A percentile compares a stretch with the other conserved stretches of the same genome.
Evolutionary conservation across 2,329 filamentous ascomycete genomes (phyloP).

Genomic region (Claviceps quebecensis): DNA sequence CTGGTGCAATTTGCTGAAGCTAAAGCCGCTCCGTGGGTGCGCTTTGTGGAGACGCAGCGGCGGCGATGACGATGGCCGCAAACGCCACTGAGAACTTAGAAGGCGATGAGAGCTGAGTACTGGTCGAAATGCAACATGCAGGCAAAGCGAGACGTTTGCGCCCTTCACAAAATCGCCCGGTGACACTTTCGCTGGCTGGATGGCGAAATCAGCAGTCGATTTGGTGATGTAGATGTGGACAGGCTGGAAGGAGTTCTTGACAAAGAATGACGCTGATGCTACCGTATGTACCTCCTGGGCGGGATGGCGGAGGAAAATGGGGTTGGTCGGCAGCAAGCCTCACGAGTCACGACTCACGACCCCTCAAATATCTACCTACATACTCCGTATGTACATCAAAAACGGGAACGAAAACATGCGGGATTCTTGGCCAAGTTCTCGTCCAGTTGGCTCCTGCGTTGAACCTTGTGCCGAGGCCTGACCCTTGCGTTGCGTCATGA

Average conservation of each 20-base stretch:
- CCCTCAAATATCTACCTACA: too few relatives aligned
- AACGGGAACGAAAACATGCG: constrained; percentile 1
- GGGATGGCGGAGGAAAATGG: background rate
- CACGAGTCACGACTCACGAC: background rate
- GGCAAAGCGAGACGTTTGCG: background rate
- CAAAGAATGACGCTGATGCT: background rate
- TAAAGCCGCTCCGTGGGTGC: background rate
- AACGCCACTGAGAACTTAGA: constrained; percentile 1
- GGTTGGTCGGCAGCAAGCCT: background rate
- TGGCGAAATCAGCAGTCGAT: background rate
- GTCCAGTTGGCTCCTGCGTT: background rate
- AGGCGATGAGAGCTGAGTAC: background rate
- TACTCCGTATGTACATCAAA: background rate
- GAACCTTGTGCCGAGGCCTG: constrained; percentile 1
- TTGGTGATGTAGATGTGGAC: background rate
- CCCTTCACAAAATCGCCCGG: background rate
- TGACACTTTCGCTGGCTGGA: background rate
- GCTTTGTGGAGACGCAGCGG: too few relatives aligned
- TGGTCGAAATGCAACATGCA: background rate
- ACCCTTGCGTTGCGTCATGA: constrained; percentile 3
- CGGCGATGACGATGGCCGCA: background rate
- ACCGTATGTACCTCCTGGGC: background rate
- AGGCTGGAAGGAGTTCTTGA: background rate
- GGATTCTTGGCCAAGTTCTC: background rate
- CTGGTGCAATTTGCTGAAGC: background rate